phyloP scores from a whole-genome alignment of 495 filamentous ascomycete species.

The Extremus antarcticus region DNA sequence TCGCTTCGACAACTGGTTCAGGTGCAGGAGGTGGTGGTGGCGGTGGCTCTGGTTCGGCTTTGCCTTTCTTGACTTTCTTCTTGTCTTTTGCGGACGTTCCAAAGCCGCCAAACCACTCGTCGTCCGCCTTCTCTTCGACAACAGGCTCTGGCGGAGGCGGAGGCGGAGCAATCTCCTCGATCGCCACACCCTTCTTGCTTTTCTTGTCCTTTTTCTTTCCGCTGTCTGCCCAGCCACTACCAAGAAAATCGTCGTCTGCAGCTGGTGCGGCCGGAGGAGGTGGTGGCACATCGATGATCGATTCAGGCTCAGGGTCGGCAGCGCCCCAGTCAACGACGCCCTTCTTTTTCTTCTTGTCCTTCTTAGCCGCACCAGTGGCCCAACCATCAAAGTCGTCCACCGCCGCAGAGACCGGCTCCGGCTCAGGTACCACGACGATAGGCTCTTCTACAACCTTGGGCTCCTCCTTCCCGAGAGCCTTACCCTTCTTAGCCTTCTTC shows the following conservation, averaged over 20 bases:
- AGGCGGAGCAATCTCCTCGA: constrained; percentile 15
- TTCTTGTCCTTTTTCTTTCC: constrained; percentile 25
- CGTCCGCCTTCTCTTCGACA: constrained; percentile 19
- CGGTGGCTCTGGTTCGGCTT: constrained; percentile 1
- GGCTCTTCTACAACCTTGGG: not conserved
- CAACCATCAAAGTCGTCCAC: constrained; percentile 21
- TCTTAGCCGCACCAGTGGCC: constrained; percentile 14
- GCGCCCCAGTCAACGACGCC: not conserved
- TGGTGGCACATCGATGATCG: not conserved
- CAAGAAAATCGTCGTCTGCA: not conserved
- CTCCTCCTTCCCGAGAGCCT: not conserved
- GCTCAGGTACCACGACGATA: constrained; percentile 7
- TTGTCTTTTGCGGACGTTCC: constrained; percentile 13
- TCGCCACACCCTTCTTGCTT: constrained; percentile 6
- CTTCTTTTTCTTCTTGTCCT: constrained; percentile 23
- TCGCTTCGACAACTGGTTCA: constrained; percentile 11
- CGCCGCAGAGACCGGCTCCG: not conserved
- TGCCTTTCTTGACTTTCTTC: constrained; percentile 26
- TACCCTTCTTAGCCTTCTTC: constrained; percentile 17
- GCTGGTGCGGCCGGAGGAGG: not conserved
- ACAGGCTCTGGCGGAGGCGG: constrained; percentile 12
- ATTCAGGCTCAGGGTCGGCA: constrained; percentile 4
- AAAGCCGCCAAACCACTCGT: constrained; percentile 21
- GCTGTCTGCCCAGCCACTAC: not conserved
- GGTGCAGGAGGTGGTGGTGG: constrained; percentile 10